Percentiles rank a stretch among this genome's conserved stretches.
Conservation (phyloP, 148 eudicot species). For the Amaranthus palmeri region DNA sequence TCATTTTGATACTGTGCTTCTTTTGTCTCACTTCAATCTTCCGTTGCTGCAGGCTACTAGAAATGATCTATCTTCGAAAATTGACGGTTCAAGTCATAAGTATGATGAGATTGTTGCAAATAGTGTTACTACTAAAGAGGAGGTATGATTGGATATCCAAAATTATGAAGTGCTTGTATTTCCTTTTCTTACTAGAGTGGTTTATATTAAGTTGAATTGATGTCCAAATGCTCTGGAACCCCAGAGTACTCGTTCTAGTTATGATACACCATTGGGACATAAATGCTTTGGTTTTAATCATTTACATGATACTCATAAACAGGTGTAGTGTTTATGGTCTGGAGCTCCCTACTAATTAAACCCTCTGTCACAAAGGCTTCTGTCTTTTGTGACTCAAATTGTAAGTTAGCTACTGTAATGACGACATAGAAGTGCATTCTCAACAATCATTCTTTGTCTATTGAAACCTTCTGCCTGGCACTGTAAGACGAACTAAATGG, state of each 20-base stretch:
- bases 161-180: not conserved
- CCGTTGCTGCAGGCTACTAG: constrained; percentile 16
- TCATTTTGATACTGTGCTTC: not conserved
- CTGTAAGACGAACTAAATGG: too few relatives aligned
- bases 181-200: not conserved
- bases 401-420: too few relatives aligned
- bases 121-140: constrained; percentile 16
- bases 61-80: constrained; percentile 21
- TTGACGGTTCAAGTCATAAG: constrained; percentile 24
- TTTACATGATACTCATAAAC: too few relatives aligned
- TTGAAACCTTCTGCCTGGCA: too few relatives aligned
- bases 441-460: too few relatives aligned
- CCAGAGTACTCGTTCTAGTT: not conserved
- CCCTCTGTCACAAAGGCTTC: too few relatives aligned
- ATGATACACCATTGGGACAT: not conserved
- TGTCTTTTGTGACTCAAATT: too few relatives aligned
- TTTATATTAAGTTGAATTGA: not conserved
- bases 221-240: not conserved
- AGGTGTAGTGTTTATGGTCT: too few relatives aligned
- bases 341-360: too few relatives aligned
- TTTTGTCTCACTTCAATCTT: not conserved
- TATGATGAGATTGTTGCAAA: constrained; percentile 18
- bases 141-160: constrained; percentile 20
- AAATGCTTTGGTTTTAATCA: too few relatives aligned
- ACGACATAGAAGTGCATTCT: too few relatives aligned